Conservation (phyloP, 2,329 filamentous ascomycete genomes). For the Anisogramma anomala region DNA sequence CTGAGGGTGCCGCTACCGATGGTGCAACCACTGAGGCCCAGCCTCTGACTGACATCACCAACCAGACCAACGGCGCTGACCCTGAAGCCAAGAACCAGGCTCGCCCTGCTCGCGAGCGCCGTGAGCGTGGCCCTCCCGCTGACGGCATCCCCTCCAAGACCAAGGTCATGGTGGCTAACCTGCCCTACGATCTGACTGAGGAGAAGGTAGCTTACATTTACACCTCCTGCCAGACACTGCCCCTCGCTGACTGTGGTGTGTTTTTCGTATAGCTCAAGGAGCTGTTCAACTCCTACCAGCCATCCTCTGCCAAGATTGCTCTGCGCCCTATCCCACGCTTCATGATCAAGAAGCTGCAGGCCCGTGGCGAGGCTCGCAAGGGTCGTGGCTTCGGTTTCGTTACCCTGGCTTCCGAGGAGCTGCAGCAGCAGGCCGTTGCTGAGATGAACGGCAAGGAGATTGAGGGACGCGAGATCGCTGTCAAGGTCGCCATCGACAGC, state of each 20-base stretch:
- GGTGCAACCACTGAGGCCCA: constrained; percentile 41
- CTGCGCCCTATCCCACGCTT: constrained; percentile 97
- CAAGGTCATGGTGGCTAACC: constrained; percentile 99
- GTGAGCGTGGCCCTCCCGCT: constrained; percentile 87
- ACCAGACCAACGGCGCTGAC: constrained; percentile 41
- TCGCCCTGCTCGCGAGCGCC: constrained; percentile 48
- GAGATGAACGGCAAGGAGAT: constrained; percentile 99
- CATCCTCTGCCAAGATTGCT: constrained; percentile 93
- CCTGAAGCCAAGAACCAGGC: constrained; percentile 47
- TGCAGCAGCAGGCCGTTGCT: constrained; percentile 89
- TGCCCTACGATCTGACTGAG: constrained; percentile 95
- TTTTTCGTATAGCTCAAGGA: constrained; percentile 69
- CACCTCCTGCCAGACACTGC: constrained; percentile 5
- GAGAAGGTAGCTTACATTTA: constrained; percentile 59
- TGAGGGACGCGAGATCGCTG: constrained; percentile 95
- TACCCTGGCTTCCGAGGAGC: constrained; percentile 84
- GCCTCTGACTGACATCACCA: constrained; percentile 51
- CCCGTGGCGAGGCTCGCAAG: constrained; percentile 95
- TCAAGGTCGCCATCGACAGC: constrained; percentile 99
- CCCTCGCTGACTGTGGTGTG: constrained; percentile 1
- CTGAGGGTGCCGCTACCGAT: constrained; percentile 37
- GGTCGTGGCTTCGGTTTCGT: constrained; percentile 98
- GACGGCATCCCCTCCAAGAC: constrained; percentile 98
- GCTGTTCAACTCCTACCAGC: constrained; percentile 86
- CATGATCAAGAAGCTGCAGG: constrained; percentile 99